These are phyloP conservation scores for Mycena leptocephala DNA, from an alignment of 768 basidiomycete species.

Conservation along the genomic window DNA sequence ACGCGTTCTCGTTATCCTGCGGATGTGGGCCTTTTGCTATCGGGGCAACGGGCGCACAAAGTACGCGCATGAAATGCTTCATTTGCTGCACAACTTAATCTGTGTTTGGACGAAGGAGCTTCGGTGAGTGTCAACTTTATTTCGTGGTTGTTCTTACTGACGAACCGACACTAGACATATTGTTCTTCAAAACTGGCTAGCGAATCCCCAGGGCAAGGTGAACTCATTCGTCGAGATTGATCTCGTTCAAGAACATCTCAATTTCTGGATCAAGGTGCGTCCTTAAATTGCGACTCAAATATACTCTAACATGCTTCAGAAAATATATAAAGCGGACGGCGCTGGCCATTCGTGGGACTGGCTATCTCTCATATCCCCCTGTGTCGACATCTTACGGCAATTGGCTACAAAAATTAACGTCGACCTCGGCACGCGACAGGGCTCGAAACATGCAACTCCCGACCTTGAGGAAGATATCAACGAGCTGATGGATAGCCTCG, in stretches of 20 bases:
- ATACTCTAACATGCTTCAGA: background rate
- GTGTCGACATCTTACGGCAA: conserved; percentile 42
- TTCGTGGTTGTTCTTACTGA: too few relatives aligned
- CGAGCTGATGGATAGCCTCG: conserved; percentile 38
- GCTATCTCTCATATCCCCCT: conserved; percentile 29
- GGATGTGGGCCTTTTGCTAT: conserved; percentile 38
- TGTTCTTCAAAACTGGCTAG: conserved; percentile 52
- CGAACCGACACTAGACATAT: too few relatives aligned
- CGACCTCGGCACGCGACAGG: conserved; percentile 50
- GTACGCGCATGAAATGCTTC: conserved; percentile 48
- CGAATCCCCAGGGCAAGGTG: conserved; percentile 43
- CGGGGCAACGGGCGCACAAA: conserved; percentile 46
- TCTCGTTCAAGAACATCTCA: conserved; percentile 48
- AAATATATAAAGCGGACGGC: conserved; percentile 32
- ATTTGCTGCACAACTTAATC: conserved; percentile 43
- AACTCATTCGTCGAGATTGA: conserved; percentile 46
- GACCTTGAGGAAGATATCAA: conserved; percentile 49
- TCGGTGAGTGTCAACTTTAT: too few relatives aligned
- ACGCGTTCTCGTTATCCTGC: conserved; percentile 40
- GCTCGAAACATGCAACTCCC: conserved; percentile 46
- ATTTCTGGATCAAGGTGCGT: conserved; percentile 42
- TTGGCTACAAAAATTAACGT: conserved; percentile 29
- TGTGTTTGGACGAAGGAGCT: conserved; percentile 45
- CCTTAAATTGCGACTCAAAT: background rate
- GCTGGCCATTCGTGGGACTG: conserved; percentile 34